These are phyloP conservation scores for Candida oleophila DNA, from an alignment of 805 yeast species.

Conservation along the genomic window DNA sequence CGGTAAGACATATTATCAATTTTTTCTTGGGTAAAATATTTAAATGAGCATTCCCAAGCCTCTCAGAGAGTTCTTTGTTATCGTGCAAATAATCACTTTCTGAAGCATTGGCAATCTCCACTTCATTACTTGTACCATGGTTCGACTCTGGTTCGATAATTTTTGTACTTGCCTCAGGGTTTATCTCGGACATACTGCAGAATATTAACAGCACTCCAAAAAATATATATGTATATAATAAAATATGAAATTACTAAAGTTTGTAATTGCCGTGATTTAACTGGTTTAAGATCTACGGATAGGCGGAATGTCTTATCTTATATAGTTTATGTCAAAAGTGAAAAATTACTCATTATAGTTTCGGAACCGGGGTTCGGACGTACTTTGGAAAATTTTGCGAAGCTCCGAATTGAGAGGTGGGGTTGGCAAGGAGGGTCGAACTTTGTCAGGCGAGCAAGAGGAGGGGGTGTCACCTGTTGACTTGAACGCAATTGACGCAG, in stretches of 20 bases:
- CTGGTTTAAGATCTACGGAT: not conserved
- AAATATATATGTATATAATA: no score
- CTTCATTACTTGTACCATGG: not conserved
- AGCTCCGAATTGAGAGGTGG: not conserved
- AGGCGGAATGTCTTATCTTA: not conserved
- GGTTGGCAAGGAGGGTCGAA: not conserved
- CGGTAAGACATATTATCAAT: constrained; percentile 31
- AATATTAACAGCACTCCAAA: not conserved
- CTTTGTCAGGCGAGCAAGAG: not conserved
- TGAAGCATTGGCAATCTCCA: not conserved
- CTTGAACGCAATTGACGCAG: no score
- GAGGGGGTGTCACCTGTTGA: no score
- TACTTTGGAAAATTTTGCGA: not conserved
- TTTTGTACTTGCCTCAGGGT: not conserved
- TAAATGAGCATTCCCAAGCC: constrained; percentile 39
- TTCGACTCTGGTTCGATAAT: no score
- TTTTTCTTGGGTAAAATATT: constrained; percentile 35
- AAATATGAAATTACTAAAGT: no score
- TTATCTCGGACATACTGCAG: not conserved
- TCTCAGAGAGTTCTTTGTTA: constrained; percentile 15
- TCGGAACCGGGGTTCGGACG: not conserved
- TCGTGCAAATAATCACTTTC: not conserved
- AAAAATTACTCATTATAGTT: no score
- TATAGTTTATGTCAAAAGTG: no score
- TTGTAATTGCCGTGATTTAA: not conserved